Evolutionary conservation across 2,329 filamentous ascomycete genomes (phyloP), one percentile per base, ranked within the genome.

Genomic region (Fusarium praegraminearum): DNA sequence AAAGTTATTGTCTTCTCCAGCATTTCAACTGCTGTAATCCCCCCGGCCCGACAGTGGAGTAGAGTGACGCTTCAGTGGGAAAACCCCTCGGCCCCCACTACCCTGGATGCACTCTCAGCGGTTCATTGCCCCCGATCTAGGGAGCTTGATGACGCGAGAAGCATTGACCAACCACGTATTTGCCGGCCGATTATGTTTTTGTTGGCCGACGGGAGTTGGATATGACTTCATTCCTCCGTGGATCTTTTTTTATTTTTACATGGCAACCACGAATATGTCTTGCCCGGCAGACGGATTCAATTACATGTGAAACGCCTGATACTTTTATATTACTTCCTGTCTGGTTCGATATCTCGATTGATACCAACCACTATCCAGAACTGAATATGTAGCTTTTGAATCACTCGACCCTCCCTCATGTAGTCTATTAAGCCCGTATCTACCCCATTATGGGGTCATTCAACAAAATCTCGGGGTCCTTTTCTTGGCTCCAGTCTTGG

Each of bases 181-280:
- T 30, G 35, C 41, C 28, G n/a, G 16, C 36, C 50, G 32, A 28
- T 33, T 44, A 32, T 36, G 35, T 47, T 24, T 62, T 38, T 54
- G 47, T 47, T 62, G 24, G 43, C 22, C 43, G 43, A 30, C 33
- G 47, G 33, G 24, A 40, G 45, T 52, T 51, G 32, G 26, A 52
- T 38, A 65, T 65, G 63, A 65, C 62, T 66, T 66, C 63, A 66
- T 66, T 41, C 35, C 22, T 51, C 18, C 32, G 40, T 47, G 45
- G 20, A 59, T 65, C 46, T 51, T 45, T 64, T 24, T 58, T 40
- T 30, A 26, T 63, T 22, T 58, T 41, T 32, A 28, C 45, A 16
- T 38, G 52, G 45, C 45, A 50, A 28, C 36, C 12, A 56, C 18
- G 50, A 59, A 46, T 26, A 30, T 47, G 35, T 59, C 41, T 60